Evolutionary conservation across 441 rosid genomes (phyloP), one percentile per base, ranked within the genome.

Genomic region (Jatropha multifida): DNA sequence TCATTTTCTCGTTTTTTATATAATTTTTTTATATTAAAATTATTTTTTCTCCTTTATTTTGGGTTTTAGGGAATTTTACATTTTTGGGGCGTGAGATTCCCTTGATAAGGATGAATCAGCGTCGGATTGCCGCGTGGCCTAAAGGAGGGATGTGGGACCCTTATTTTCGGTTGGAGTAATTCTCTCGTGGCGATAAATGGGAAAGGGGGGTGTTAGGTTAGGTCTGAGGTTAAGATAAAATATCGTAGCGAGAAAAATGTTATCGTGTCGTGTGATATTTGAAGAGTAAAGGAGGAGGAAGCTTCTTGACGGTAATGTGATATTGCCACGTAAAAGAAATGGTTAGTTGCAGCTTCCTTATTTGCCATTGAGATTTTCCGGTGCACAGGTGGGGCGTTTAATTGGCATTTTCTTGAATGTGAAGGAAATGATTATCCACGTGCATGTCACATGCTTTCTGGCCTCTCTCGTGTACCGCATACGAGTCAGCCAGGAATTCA

Each of bases 41-140:
- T 44, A 4, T 6, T 44, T 44, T 44, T 44, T 44, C 8, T 44
- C 10, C 10, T 44, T 42, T 44, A 44, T 6, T 44, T 44, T 44
- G 9, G 2, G 2, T 1, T 6, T 8, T 44, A 44, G 4, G 56
- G 17, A 20, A 56, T 5, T 56, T n/a, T 18, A 18, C 20, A 56
- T 7, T 52, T 60, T 11, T 26, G 7, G 60, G 58, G 65, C 17
- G 44, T 18, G 14, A 76, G 85, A 80, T 84, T 80, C 83, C 83
- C 11, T 72, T 42, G 14, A 18, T 4, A 38, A 15, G 73, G 67
- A 58, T 38, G 75, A 72, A 80, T 67, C 89, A 76, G 85, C 83
- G 78, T 78, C 89, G 86, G 23, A 85, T 83, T 73, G 92, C 90
- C 89, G 89, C 92, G 90, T 87, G 88, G 86, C 82, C 0, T 6